phyloP scores from a whole-genome alignment of 768 basidiomycete species.

The Russula sp. region DNA sequence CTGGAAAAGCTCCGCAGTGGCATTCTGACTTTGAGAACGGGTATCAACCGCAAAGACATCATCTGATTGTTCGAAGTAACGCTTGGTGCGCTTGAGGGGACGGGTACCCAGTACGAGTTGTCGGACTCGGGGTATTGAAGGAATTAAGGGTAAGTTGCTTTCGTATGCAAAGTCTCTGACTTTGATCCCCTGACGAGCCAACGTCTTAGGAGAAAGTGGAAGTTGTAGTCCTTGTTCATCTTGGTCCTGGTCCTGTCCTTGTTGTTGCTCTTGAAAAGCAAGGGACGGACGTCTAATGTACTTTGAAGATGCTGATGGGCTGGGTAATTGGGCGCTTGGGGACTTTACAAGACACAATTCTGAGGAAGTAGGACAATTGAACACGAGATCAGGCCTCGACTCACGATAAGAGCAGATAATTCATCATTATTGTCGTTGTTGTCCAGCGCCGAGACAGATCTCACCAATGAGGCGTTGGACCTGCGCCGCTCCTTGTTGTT shows the following conservation, averaged over 20 bases:
- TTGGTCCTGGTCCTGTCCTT: background rate
- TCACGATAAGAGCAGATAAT: constrained; percentile 6
- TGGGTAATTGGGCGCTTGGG: constrained; percentile 6
- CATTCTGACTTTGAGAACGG: constrained; percentile 11
- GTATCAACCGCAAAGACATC: constrained; percentile 23
- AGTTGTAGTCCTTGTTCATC: background rate
- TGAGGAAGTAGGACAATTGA: constrained; percentile 10
- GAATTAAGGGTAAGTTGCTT: constrained; percentile 54
- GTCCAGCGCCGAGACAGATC: constrained; percentile 6
- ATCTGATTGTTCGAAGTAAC: constrained; percentile 27
- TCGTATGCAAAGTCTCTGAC: constrained; percentile 63
- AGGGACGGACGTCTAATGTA: constrained; percentile 9
- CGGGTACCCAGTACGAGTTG: constrained; percentile 41
- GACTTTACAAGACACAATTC: constrained; percentile 15
- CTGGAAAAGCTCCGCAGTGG: background rate
- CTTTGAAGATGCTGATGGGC: constrained; percentile 1
- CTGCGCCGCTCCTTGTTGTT: constrained; percentile 15
- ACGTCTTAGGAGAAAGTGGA: constrained; percentile 21
- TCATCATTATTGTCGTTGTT: background rate
- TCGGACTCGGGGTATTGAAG: constrained; percentile 40
- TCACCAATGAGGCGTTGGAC: constrained; percentile 10
- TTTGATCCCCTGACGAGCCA: constrained; percentile 34
- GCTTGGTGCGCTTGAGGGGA: constrained; percentile 32
- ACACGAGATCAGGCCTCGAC: constrained; percentile 21
- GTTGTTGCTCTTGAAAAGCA: background rate